Evolutionary conservation across 441 rosid species (phyloP).

Genomic region (Sinapis alba): DNA sequence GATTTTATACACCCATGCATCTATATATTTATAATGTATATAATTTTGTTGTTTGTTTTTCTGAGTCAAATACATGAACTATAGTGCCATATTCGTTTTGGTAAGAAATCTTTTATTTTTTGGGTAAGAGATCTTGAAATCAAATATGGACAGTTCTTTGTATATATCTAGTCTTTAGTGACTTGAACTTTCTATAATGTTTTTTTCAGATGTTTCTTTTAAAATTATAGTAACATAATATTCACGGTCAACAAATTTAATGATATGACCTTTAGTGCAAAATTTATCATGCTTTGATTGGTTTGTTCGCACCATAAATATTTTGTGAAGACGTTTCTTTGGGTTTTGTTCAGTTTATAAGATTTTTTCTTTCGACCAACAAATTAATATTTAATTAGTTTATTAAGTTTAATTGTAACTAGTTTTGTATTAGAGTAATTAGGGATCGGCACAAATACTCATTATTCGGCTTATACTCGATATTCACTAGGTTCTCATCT

Average conservation of each 20-base stretch:
- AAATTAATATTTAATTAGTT: neutral
- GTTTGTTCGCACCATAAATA: conserved; percentile 20
- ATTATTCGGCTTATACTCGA: too few relatives aligned
- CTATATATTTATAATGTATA: conserved; percentile 2
- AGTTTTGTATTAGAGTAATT: neutral
- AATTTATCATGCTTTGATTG: conserved; percentile 21
- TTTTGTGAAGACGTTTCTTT: conserved; percentile 36
- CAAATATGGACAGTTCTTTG: conserved; percentile 7
- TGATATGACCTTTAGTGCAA: neutral
- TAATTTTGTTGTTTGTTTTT: neutral
- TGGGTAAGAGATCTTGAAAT: neutral
- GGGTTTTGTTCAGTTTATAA: conserved; percentile 19
- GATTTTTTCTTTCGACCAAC: conserved; percentile 15
- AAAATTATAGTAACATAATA: neutral
- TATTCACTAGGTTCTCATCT: too few relatives aligned
- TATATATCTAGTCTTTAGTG: neutral
- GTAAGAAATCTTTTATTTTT: neutral
- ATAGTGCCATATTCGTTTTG: neutral
- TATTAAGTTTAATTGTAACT: neutral
- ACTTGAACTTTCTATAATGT: neutral
- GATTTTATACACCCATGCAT: conserved; percentile 31
- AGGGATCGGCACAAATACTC: too few relatives aligned
- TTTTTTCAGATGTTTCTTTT: neutral
- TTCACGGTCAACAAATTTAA: conserved; percentile 18
- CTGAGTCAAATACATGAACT: conserved; percentile 17